Percentiles rank a stretch among this genome's conserved stretches.
These are phyloP conservation scores for Eucalyptus curtisii DNA, from an alignment of 345 rosid species.

Conservation along the genomic window DNA sequence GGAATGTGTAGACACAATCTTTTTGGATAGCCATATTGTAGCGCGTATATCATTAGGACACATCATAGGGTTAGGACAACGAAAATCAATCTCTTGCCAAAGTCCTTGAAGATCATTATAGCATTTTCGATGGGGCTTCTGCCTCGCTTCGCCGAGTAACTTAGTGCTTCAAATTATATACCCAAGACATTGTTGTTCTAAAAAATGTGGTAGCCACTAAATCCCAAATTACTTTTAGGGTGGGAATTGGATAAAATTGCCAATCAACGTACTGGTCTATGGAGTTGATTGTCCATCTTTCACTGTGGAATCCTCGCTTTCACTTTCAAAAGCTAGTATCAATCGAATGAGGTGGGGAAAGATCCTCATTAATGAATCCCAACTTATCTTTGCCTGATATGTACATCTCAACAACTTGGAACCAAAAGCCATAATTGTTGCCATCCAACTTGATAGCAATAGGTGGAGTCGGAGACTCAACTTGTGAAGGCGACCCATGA, in stretches of 20 bases:
- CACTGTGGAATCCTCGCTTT: fast-evolving
- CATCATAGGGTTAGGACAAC: background rate
- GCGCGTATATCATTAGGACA: background rate
- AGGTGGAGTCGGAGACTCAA: background rate
- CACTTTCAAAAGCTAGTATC: background rate
- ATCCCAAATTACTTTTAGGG: background rate
- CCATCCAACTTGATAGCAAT: background rate
- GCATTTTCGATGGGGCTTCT: background rate
- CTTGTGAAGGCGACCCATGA: background rate
- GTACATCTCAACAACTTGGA: background rate
- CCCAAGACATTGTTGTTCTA: fast-evolving
- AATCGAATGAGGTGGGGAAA: background rate
- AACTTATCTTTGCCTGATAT: background rate
- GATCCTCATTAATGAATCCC: background rate
- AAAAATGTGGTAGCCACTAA: background rate
- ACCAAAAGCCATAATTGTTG: background rate
- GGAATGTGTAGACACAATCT: background rate
- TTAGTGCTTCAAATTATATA: background rate
- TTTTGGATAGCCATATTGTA: background rate
- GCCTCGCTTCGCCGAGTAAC: background rate
- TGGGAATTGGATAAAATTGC: background rate
- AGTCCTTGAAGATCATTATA: background rate
- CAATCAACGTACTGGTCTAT: background rate
- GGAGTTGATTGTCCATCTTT: background rate
- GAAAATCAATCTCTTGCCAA: background rate